These are phyloP conservation scores for Serendipita sp. DNA, from an alignment of 1,284 basidiomycete species.

Conservation along the genomic window DNA sequence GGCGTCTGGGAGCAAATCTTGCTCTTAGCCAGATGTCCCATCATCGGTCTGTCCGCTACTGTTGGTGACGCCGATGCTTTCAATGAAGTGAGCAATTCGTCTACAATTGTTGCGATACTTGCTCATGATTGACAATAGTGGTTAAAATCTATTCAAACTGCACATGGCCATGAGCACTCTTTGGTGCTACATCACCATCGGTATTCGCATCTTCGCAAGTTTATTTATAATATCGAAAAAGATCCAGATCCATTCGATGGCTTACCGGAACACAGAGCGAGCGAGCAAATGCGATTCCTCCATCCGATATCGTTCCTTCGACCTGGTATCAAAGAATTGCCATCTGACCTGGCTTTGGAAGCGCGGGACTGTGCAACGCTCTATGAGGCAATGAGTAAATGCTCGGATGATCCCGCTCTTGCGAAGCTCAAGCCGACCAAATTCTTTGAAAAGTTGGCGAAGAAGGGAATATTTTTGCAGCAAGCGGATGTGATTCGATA, in stretches of 20 bases:
- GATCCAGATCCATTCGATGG: conserved; percentile 24
- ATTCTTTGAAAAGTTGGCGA: conserved; percentile 27
- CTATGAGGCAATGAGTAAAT: conserved; percentile 29
- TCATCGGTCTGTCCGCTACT: conserved; percentile 62
- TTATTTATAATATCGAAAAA: conserved; percentile 31
- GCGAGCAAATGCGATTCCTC: conserved; percentile 33
- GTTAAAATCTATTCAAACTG: conserved; percentile 44
- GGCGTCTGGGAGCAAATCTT: conserved; percentile 61
- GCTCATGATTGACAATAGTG: conserved; percentile 22
- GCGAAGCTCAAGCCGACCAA: conserved; percentile 28
- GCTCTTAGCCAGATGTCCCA: conserved; percentile 47
- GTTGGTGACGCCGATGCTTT: conserved; percentile 50
- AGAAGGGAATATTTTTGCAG: conserved; percentile 24
- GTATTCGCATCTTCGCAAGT: conserved; percentile 59
- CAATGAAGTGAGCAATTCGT: conserved; percentile 22
- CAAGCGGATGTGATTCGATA: conserved; percentile 48
- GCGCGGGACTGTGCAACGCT: conserved; percentile 39
- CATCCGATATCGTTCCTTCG: conserved; percentile 45
- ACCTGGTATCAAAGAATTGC: conserved; percentile 34
- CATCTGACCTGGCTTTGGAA: conserved; percentile 48
- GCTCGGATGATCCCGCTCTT: conserved; percentile 17
- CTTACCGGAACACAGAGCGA: conserved; percentile 25
- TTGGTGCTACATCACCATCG: conserved; percentile 50
- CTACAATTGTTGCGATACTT: neutral
- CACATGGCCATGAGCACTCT: conserved; percentile 40